Evolutionary conservation across 2,329 filamentous ascomycete species (phyloP).

Genomic region (Aspergillus proliferans): DNA sequence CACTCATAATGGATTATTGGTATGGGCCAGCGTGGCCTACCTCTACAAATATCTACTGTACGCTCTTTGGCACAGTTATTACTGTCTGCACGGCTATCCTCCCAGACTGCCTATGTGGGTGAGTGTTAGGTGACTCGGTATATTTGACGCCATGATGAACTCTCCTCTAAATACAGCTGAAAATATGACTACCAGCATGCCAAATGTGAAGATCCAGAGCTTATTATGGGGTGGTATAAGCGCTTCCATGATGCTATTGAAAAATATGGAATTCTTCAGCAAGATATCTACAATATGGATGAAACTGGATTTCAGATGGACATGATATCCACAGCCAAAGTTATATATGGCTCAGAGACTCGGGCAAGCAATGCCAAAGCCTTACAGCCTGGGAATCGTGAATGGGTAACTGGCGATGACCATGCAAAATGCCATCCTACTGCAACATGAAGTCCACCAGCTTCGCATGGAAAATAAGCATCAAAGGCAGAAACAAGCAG

Average conservation of each 20-base stretch:
- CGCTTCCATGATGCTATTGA: no score
- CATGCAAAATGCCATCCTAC: not conserved
- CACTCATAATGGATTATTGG: no score
- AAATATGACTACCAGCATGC: no score
- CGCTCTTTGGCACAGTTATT: not conserved
- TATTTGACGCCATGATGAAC: not conserved
- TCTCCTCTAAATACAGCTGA: not conserved
- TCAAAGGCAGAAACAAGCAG: not conserved
- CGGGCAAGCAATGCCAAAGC: no score
- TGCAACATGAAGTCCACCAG: not conserved
- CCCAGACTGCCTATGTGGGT: not conserved
- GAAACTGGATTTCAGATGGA: no score
- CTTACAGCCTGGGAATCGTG: not conserved
- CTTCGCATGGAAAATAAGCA: not conserved
- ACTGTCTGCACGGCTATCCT: not conserved
- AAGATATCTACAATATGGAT: no score
- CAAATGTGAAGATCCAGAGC: no score
- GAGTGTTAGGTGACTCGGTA: not conserved
- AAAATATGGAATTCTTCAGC: no score
- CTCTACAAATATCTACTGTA: not conserved
- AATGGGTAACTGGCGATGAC: not conserved
- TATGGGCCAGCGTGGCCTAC: no score
- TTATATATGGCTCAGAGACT: not conserved
- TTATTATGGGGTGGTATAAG: no score
- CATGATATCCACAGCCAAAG: no score